phyloP scores from a whole-genome alignment of 352 stramenopile genomes.

The Globisporangium irregulare region DNA sequence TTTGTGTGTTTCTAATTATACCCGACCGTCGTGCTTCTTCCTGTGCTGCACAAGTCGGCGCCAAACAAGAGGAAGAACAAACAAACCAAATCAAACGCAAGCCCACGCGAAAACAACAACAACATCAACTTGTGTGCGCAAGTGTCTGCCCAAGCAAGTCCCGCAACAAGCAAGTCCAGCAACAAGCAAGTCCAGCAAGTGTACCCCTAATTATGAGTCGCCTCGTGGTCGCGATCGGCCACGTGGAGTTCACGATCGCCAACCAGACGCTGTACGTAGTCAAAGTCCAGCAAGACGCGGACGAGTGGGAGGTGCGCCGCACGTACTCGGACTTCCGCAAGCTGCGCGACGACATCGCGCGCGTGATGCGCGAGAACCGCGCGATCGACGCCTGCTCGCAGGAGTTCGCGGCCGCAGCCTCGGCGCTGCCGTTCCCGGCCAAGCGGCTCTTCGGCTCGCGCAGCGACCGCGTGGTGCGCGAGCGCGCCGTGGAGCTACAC shows the following conservation, averaged over 20 bases:
- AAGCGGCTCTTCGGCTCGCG: conserved; percentile 67
- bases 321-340: conserved; percentile 73
- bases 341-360: conserved; percentile 63
- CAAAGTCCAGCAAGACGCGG: conserved; percentile 67
- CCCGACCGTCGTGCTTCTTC: background rate
- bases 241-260: conserved; percentile 73
- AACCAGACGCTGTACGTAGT: conserved; percentile 74
- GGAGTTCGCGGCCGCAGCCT: conserved; percentile 33
- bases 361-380: conserved; percentile 59
- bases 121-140: background rate
- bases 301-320: conserved; percentile 69
- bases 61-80: background rate
- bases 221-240: conserved; percentile 68
- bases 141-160: background rate
- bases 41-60: background rate
- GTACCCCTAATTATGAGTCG: conserved; percentile 44
- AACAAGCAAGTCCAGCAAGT: background rate
- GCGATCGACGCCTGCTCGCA: conserved; percentile 43
- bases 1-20: conserved; percentile 6
- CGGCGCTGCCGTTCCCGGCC: conserved; percentile 47
- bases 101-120: background rate
- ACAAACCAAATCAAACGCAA: conserved; percentile 3
- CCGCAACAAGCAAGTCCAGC: background rate
- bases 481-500: conserved; percentile 67
- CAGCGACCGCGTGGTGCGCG: conserved; percentile 71